Base-by-base conservation (phyloP, 2,329 filamentous ascomycete species). In the Penicillium sumatraense region DNA sequence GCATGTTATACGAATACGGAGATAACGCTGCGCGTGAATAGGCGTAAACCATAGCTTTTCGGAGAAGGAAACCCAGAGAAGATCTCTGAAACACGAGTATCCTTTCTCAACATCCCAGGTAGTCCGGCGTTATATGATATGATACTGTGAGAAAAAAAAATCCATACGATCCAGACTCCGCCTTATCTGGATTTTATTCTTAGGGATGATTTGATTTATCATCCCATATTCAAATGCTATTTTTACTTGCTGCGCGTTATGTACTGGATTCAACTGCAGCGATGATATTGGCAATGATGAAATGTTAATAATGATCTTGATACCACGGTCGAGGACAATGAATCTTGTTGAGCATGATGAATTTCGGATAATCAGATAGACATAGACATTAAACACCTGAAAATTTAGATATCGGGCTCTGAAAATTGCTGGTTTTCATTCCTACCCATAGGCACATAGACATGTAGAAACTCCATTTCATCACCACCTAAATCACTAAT, bases 1-100 rank as follows among this genome's bases (percentile, higher is more conserved):
- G 38, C 36, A 33, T 29, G 21, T 26, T 45, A 52, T 54, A 57
- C 38, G 49, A 58, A 35, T 31, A 11, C 21, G 9, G 40, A 36
- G 36, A 24, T 31, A 49, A 53, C 49, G 47, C 49, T 49, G 31
- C 23, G 31, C 42, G 18, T 46, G 44, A 26, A 33, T 49, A 16
- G 57, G 58, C 52, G 56, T 57, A 51, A 56, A 51, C 42, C 40
- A 48, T 27, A 47, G 29, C 49, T 54, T 31, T 23, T 21, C 35
- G 29, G 35, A 16, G 44, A 11, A 13, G 38, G 24, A 31, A 10
- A 7, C 3, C 9, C 3, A 31, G 16, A 31, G 10, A 20, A 33
- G 1, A n/a, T n/a, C 41, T 18, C 24, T 18, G 21, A 3, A n/a
- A 44, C 16, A 27, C 9, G 6, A 27, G n/a, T 13, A 26, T 20